Evolutionary conservation across 2,329 filamentous ascomycete genomes (phyloP), one percentile per base, ranked within the genome.

Genomic region (Ophiostoma himal-ulmi): DNA sequence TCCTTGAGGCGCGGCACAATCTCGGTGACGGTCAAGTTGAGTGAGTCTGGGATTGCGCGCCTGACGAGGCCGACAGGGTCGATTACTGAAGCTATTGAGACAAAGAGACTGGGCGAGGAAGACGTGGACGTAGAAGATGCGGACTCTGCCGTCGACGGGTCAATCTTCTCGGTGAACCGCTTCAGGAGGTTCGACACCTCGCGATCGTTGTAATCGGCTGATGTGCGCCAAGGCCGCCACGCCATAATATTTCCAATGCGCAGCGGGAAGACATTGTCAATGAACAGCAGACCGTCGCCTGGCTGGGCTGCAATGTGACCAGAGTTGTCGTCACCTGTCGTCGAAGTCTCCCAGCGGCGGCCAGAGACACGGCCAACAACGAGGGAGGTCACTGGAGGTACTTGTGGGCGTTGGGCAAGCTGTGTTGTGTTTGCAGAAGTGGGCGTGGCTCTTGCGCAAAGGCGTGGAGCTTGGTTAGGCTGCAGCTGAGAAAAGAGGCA

Each of bases 211-310:
- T 72, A 72, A 68, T 74, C 73, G 5, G 68, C 36, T 5, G 70
- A 52, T 8, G 82, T 80, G 70, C 81, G 79, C 81, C 83, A 84
- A 67, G 82, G 81, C 48, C 82, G 78, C 70, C 80, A 80, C 5
- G 85, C 69, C 20, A 77, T 74, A 36, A 86, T 69, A 57, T 80
- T 78, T 62, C 80, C 83, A 44, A 97, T 84, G 75, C 88, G 91
- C 37, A 95, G 83, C 0, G 94, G 94, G 72, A 96, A 96, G 68
- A 98, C 85, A 79, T 95, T 96, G 78, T 96, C 93, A 76, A 98
- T 89, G 81, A 96, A 99, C 7, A 97, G 79, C 65, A 98, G 89
- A 0, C 90, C 89, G 81, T 98, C 92, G 75, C 94, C 91, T 1
- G 89, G 81, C 2, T 83, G 85, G 13, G 91, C 85, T n/a, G 85